phyloP scores from a whole-genome alignment of 441 rosid species.

The Geranium incanum region DNA sequence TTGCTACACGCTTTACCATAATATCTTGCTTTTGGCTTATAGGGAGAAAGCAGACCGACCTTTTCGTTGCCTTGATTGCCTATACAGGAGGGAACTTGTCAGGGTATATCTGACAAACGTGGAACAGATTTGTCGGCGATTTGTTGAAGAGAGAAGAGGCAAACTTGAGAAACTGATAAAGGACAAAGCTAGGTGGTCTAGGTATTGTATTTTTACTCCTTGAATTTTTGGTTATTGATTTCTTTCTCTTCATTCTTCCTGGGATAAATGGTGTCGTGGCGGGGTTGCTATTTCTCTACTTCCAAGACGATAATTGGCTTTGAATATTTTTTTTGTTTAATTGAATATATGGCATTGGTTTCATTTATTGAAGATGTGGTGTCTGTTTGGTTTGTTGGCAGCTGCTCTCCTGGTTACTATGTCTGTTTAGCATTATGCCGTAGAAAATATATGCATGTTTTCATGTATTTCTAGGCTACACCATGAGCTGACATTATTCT shows the following conservation, averaged over 20 bases:
- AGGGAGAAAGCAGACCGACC: conserved; percentile 92
- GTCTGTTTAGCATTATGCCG: not conserved
- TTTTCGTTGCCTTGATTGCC: conserved; percentile 91
- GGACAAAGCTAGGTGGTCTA: conserved; percentile 88
- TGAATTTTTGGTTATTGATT: not conserved
- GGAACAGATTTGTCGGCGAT: conserved; percentile 77
- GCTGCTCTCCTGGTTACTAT: not conserved
- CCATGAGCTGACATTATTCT: not conserved
- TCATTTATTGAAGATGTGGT: not conserved
- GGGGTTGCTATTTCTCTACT: not conserved
- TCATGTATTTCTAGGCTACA: not conserved
- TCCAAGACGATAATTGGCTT: not conserved
- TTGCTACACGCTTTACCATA: not conserved
- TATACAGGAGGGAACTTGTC: conserved; percentile 90
- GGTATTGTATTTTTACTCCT: conserved; percentile 37
- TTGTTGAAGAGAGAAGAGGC: conserved; percentile 79
- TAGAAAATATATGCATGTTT: not conserved
- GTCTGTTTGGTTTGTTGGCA: not conserved
- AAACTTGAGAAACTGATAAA: conserved; percentile 70
- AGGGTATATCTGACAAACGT: conserved; percentile 86
- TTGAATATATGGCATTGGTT: not conserved
- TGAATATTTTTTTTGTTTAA: not conserved
- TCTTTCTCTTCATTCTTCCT: not conserved
- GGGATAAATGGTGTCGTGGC: not conserved
- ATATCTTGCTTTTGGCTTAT: conserved; percentile 22